phyloP scores from a whole-genome alignment of 495 filamentous ascomycete genomes.

The Hypoxylon fuscum region DNA sequence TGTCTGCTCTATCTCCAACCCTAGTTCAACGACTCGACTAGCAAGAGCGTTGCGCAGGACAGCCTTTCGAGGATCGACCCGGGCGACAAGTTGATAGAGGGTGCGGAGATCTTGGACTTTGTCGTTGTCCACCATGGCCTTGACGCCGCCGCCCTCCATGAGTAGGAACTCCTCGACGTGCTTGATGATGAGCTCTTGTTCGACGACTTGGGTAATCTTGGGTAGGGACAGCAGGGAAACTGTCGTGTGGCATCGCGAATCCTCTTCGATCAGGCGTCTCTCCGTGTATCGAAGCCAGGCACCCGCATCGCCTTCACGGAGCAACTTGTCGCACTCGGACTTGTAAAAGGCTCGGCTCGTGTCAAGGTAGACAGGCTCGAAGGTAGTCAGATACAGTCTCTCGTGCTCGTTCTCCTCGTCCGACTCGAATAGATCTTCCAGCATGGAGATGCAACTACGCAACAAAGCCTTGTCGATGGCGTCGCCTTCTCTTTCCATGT shows the following conservation, averaged over 20 bases:
- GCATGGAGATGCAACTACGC: conserved; percentile 85
- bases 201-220: conserved; percentile 81
- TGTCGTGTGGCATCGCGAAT: conserved; percentile 80
- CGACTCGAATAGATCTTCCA: conserved; percentile 88
- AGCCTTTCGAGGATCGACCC: conserved; percentile 79
- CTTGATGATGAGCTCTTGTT: conserved; percentile 77
- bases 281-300: conserved; percentile 83
- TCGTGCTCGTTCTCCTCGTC: conserved; percentile 75
- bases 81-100: conserved; percentile 77
- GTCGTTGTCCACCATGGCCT: conserved; percentile 92
- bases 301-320: conserved; percentile 81
- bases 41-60: conserved; percentile 75
- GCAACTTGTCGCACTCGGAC: conserved; percentile 73
- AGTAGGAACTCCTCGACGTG: conserved; percentile 84
- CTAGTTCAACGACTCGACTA: conserved; percentile 79
- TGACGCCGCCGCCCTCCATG: conserved; percentile 84
- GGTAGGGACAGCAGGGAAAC: conserved; percentile 72
- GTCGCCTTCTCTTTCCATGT: conserved; percentile 90
- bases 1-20: conserved; percentile 79
- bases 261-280: conserved; percentile 80
- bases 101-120: conserved; percentile 76
- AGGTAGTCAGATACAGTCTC: conserved; percentile 84
- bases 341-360: conserved; percentile 79
- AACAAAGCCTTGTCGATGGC: conserved; percentile 85
- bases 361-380: conserved; percentile 80